These are phyloP conservation scores for Kwoniella pini DNA, from an alignment of 768 basidiomycete species.

Conservation along the genomic window DNA sequence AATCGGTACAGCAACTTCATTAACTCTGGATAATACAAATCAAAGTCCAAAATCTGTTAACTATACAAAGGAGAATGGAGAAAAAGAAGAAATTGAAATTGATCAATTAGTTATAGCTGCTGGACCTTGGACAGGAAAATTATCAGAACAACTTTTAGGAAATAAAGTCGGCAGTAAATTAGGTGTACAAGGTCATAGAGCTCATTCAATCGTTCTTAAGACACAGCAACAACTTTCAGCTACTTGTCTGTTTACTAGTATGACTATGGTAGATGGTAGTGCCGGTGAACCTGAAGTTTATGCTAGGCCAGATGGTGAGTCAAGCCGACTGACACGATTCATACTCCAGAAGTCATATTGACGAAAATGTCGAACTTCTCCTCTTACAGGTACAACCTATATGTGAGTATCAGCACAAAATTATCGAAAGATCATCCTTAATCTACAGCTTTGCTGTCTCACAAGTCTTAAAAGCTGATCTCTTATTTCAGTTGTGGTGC, in stretches of 20 bases:
- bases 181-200: constrained; percentile 51
- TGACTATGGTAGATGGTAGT: constrained; percentile 57
- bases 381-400: constrained; percentile 42
- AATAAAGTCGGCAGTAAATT: constrained; percentile 38
- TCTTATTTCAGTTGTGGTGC: constrained; percentile 69
- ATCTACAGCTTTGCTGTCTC: not conserved
- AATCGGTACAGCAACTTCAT: constrained; percentile 37
- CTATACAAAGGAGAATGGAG: not conserved
- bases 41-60: constrained; percentile 6
- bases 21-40: constrained; percentile 1
- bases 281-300: constrained; percentile 58
- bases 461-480: no score
- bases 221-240: constrained; percentile 62
- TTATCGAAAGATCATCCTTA: no score
- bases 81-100: constrained; percentile 51
- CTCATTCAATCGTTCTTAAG: constrained; percentile 55
- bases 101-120: constrained; percentile 74
- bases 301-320: constrained; percentile 51
- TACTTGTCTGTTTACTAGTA: constrained; percentile 81
- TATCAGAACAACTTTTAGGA: constrained; percentile 56
- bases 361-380: constrained; percentile 35
- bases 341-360: constrained; percentile 38
- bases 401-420: no score
- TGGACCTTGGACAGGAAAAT: constrained; percentile 78
- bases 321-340: no score